These are phyloP conservation scores for Solanum hybrid DNA, from an alignment of 305 asterid genomes.

Conservation along the genomic window DNA sequence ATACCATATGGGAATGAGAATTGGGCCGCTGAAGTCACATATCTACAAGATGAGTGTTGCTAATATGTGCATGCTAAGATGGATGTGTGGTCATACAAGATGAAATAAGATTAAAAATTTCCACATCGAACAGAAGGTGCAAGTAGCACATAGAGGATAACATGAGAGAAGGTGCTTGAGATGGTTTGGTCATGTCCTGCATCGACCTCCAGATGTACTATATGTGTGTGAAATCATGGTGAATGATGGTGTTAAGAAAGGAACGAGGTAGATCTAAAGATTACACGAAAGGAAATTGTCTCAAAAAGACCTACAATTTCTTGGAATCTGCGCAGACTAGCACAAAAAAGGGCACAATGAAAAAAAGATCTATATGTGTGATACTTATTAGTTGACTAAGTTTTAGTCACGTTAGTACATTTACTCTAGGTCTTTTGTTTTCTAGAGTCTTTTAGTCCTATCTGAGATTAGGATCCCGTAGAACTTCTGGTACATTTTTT, in stretches of 20 bases:
- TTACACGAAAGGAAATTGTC: neutral
- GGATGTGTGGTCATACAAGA: neutral
- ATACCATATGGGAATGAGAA: neutral
- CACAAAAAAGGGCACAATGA: neutral
- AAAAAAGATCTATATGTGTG: neutral
- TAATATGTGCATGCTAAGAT: neutral
- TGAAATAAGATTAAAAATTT: neutral
- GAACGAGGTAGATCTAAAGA: neutral
- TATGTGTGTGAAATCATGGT: neutral
- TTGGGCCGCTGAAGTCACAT: neutral
- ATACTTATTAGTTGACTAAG: neutral
- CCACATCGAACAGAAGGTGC: neutral
- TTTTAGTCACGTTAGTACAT: neutral
- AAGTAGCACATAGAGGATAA: neutral
- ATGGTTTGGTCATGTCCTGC: neutral
- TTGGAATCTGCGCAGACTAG: neutral
- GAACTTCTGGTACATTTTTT: neutral
- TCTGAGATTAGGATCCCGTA: neutral
- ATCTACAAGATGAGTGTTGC: neutral
- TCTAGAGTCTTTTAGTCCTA: neutral
- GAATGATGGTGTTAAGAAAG: neutral
- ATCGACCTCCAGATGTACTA: neutral
- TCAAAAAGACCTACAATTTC: neutral
- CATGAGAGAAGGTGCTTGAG: neutral
- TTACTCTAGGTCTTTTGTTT: neutral